Evolutionary conservation across 345 rosid species (phyloP).

Genomic region (Raphanus sativus): DNA sequence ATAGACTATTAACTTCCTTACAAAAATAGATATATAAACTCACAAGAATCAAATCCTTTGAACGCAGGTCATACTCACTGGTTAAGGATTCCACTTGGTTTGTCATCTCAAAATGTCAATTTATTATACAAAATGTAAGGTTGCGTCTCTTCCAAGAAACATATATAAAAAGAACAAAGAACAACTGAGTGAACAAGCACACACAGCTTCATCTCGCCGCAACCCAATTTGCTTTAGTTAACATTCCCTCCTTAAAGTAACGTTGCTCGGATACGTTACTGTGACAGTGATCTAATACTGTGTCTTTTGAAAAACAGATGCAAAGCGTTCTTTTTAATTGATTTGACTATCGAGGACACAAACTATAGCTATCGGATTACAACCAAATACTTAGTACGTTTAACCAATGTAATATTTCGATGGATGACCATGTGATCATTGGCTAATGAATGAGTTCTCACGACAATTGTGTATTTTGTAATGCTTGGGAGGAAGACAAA

Average conservation of each 20-base stretch:
- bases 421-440: not conserved
- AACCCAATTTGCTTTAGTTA: slow-evolving; percentile 34
- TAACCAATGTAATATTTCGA: not conserved
- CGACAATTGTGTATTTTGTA: not conserved
- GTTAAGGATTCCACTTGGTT: slow-evolving; percentile 30
- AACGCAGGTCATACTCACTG: slow-evolving; percentile 29
- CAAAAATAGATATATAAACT: not conserved
- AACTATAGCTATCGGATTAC: not conserved
- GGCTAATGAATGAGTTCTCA: not conserved
- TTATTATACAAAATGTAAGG: slow-evolving; percentile 18
- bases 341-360: slow-evolving; percentile 12
- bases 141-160: slow-evolving; percentile 34
- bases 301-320: slow-evolving; percentile 5
- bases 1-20: slow-evolving; percentile 3
- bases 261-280: slow-evolving; percentile 15
- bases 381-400: not conserved
- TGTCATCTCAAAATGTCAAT: slow-evolving; percentile 30
- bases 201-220: slow-evolving; percentile 69
- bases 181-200: slow-evolving; percentile 8
- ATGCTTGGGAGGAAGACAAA: not conserved
- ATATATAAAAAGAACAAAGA: slow-evolving; percentile 25
- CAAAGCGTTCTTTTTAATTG: not conserved
- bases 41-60: slow-evolving; percentile 31
- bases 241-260: slow-evolving; percentile 36
- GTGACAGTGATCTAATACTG: not conserved